A percentile compares a stretch with the other conserved stretches of the same genome.
Evolutionary conservation across 768 basidiomycete genomes (phyloP).

Genomic region (Suillus variegatus): DNA sequence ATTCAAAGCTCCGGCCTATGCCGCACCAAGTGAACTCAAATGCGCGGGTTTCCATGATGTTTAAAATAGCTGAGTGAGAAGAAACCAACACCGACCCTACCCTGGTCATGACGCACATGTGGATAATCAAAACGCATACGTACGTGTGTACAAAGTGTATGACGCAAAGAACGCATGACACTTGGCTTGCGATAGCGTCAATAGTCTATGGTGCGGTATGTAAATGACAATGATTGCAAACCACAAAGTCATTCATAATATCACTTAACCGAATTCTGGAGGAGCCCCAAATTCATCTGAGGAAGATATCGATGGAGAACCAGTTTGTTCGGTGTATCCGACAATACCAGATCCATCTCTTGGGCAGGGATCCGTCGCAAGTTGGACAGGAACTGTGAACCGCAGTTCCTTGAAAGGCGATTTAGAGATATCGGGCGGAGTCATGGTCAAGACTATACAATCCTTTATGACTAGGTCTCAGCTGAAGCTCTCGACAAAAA

Average conservation of each 20-base stretch:
- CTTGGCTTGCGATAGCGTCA: neutral
- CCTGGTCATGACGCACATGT: neutral
- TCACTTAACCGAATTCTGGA: conserved; percentile 15
- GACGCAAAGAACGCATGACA: neutral
- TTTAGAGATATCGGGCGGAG: conserved; percentile 55
- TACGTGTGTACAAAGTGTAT: neutral
- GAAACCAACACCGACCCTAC: neutral
- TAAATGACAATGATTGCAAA: neutral
- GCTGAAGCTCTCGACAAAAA: conserved; percentile 7
- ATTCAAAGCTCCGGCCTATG: neutral
- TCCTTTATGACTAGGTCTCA: conserved; percentile 46
- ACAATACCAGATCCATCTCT: conserved; percentile 31
- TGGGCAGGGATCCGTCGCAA: conserved; percentile 64
- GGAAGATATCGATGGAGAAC: conserved; percentile 17
- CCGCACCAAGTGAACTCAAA: neutral
- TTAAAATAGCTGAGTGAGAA: neutral
- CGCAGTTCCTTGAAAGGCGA: conserved; percentile 62
- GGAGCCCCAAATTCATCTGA: conserved; percentile 26
- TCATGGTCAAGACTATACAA: conserved; percentile 61
- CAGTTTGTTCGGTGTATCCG: neutral
- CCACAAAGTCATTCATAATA: neutral
- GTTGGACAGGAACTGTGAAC: conserved; percentile 59
- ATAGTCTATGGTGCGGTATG: neutral
- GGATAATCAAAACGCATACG: neutral
- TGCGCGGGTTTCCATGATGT: neutral